These are phyloP conservation scores for Stevia rebaudiana DNA, from an alignment of 140 eudicot species.

Conservation along the genomic window DNA sequence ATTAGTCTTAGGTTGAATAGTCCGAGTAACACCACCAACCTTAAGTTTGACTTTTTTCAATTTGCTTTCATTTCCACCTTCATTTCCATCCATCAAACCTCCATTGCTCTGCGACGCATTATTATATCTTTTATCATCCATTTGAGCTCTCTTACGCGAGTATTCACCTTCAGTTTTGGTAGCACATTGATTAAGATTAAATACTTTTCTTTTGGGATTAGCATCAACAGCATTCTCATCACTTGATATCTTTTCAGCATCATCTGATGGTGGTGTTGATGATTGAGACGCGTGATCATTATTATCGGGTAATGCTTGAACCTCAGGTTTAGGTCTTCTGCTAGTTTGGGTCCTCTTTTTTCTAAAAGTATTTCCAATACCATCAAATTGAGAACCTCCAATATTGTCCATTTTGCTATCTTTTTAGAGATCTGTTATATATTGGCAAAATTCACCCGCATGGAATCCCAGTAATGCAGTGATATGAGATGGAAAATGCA, in stretches of 20 bases:
- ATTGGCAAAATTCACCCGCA: conserved; percentile 10
- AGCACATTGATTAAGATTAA: conserved; percentile 74
- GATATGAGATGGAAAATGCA: conserved; percentile 8
- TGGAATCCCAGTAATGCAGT: conserved; percentile 17
- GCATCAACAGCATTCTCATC: conserved; percentile 56
- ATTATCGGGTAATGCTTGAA: conserved; percentile 33
- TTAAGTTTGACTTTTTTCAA: conserved; percentile 75
- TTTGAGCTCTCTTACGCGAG: conserved; percentile 30
- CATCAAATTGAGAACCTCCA: conserved; percentile 39
- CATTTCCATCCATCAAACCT: conserved; percentile 25
- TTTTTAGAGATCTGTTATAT: conserved; percentile 8
- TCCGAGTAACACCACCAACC: conserved; percentile 76
- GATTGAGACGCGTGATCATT: conserved; percentile 49
- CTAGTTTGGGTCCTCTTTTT: conserved; percentile 68
- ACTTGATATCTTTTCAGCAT: conserved; percentile 60
- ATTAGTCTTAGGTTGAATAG: conserved; percentile 65
- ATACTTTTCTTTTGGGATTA: conserved; percentile 60
- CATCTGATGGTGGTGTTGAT: conserved; percentile 66
- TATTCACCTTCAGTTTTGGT: conserved; percentile 41
- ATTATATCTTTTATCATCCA: conserved; percentile 36
- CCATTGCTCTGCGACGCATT: conserved; percentile 35
- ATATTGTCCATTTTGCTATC: conserved; percentile 43
- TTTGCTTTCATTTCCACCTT: conserved; percentile 51
- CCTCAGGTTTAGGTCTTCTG: conserved; percentile 78
- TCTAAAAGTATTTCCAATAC: conserved; percentile 38